These are phyloP conservation scores for Geranium incanum DNA, from an alignment of 441 rosid genomes.

Conservation along the genomic window DNA sequence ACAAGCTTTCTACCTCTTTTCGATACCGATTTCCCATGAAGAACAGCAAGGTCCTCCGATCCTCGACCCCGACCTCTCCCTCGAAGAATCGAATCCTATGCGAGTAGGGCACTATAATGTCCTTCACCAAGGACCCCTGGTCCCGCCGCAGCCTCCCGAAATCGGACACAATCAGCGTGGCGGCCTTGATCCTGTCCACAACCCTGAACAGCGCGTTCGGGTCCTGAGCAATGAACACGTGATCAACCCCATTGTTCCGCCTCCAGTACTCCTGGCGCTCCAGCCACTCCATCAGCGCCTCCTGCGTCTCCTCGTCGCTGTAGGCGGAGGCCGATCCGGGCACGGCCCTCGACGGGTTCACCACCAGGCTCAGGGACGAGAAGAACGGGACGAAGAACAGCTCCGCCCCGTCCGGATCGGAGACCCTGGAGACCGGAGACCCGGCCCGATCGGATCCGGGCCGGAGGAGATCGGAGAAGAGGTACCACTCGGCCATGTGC, in stretches of 20 bases:
- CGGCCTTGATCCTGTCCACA: conserved; percentile 56
- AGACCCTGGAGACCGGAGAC: conserved; percentile 48
- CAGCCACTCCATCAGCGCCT: conserved; percentile 66
- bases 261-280: conserved; percentile 70
- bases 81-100: conserved; percentile 62
- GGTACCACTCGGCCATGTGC: conserved; percentile 14
- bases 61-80: conserved; percentile 54
- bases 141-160: conserved; percentile 70
- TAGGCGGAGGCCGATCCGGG: conserved; percentile 34
- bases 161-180: conserved; percentile 60
- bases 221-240: conserved; percentile 73
- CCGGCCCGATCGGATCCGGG: conserved; percentile 47
- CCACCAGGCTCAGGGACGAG: conserved; percentile 70
- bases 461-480: conserved; percentile 55
- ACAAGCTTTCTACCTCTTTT: conserved; percentile 48
- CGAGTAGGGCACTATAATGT: conserved; percentile 76
- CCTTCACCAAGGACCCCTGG: conserved; percentile 86
- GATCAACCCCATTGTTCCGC: conserved; percentile 67
- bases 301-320: conserved; percentile 82
- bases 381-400: conserved; percentile 81
- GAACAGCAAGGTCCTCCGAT: conserved; percentile 65
- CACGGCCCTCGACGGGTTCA: conserved; percentile 44
- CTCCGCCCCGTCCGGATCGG: conserved; percentile 75
- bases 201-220: conserved; percentile 73
- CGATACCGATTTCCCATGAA: conserved; percentile 96